Evolutionary conservation across 345 rosid species (phyloP).

Genomic region (Gossypioides kirkii): DNA sequence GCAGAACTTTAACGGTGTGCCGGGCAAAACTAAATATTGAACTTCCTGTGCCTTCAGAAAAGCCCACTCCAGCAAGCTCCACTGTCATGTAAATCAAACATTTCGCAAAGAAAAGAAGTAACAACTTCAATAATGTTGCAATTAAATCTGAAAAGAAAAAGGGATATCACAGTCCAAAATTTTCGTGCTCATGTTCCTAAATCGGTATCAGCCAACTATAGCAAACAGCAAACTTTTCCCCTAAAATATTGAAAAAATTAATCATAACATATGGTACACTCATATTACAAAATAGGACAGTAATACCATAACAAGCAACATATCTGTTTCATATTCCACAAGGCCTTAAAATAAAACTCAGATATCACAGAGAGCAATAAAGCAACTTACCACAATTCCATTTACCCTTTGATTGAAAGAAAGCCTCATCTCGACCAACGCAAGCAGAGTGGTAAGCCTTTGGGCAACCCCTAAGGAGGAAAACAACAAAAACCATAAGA

Average conservation of each 20-base stretch:
- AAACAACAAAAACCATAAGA: neutral
- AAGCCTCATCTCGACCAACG: constrained; percentile 85
- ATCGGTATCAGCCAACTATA: neutral
- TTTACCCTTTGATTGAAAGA: constrained; percentile 76
- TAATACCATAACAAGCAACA: neutral
- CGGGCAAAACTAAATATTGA: constrained; percentile 21
- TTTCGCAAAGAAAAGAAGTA: constrained; percentile 36
- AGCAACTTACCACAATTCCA: constrained; percentile 93
- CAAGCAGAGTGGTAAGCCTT: constrained; percentile 96
- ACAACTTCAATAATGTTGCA: neutral
- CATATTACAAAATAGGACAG: neutral
- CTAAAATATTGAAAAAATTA: neutral
- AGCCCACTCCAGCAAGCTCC: constrained; percentile 35
- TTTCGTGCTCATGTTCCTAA: neutral
- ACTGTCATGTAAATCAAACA: constrained; percentile 31
- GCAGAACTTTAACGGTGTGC: constrained; percentile 38
- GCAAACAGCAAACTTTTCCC: neutral
- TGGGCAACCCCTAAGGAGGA: constrained; percentile 79
- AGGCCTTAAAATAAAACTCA: neutral
- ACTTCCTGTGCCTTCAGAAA: constrained; percentile 38
- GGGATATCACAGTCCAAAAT: neutral
- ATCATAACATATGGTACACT: neutral
- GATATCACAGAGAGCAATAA: neutral
- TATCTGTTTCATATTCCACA: neutral
- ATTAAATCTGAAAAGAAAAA: neutral